These are phyloP conservation scores for Aegle marmelos DNA, from an alignment of 345 rosid genomes.

Conservation along the genomic window DNA sequence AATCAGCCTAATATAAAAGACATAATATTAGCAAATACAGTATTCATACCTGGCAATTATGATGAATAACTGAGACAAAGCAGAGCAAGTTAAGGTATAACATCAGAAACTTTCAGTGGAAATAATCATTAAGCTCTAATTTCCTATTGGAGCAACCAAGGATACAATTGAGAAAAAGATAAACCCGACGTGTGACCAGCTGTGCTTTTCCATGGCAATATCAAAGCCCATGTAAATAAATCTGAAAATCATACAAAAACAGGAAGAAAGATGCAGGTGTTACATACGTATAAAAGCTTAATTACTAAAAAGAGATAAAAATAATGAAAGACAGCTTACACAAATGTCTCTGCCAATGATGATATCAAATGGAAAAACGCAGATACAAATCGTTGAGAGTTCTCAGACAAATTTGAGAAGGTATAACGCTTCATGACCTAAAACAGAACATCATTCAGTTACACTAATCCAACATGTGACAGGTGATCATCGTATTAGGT, in stretches of 20 bases:
- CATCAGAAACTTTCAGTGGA: conserved; percentile 17
- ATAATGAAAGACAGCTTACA: conserved; percentile 40
- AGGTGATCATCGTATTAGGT: not conserved
- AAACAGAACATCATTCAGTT: conserved; percentile 11
- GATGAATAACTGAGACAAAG: conserved; percentile 66
- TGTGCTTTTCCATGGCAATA: conserved; percentile 97
- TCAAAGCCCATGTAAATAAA: conserved; percentile 99
- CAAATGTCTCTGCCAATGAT: conserved; percentile 95
- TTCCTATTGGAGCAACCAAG: conserved; percentile 30
- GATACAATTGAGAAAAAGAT: conserved; percentile 97
- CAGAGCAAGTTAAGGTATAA: conserved; percentile 48
- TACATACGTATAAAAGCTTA: conserved; percentile 5
- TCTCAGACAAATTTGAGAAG: conserved; percentile 88
- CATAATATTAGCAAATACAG: conserved; percentile 12
- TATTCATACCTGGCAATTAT: conserved; percentile 71
- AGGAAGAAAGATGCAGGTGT: conserved; percentile 8
- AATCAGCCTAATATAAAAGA: not conserved
- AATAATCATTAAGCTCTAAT: not conserved
- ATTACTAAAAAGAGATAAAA: conserved; percentile 8
- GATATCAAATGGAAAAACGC: conserved; percentile 95
- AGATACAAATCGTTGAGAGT: conserved; percentile 87
- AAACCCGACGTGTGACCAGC: conserved; percentile 98
- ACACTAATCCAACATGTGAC: conserved; percentile 13
- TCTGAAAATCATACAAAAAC: conserved; percentile 48
- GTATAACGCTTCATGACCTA: conserved; percentile 97